Evolutionary conservation across 2,329 filamentous ascomycete genomes (phyloP).

Genomic region (Ilyonectria destructans): DNA sequence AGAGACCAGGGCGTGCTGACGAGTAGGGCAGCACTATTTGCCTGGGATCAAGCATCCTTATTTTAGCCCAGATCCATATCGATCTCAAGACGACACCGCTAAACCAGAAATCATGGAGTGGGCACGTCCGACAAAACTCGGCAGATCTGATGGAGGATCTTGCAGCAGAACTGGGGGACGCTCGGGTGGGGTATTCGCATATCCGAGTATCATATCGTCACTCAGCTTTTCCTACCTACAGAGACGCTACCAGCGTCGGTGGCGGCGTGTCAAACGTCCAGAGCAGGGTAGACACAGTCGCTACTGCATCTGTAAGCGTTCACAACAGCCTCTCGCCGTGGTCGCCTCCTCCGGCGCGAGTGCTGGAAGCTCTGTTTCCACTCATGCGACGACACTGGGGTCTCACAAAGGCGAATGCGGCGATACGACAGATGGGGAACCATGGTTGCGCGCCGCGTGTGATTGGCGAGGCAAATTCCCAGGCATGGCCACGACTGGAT

Average conservation of each 20-base stretch:
- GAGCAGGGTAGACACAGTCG: slow-evolving; percentile 69
- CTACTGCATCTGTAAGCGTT: slow-evolving; percentile 66
- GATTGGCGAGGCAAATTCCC: slow-evolving; percentile 3
- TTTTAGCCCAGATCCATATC: slow-evolving; percentile 65
- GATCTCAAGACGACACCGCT: slow-evolving; percentile 34
- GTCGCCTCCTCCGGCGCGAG: slow-evolving; percentile 62
- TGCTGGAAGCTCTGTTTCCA: slow-evolving; percentile 59
- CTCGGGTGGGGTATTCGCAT: slow-evolving; percentile 65
- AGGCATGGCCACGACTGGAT: slow-evolving; percentile 13
- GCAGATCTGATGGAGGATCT: slow-evolving; percentile 74
- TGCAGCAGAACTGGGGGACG: slow-evolving; percentile 69
- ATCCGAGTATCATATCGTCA: slow-evolving; percentile 70
- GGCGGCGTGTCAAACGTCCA: slow-evolving; percentile 59
- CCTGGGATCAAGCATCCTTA: slow-evolving; percentile 62
- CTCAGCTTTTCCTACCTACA: slow-evolving; percentile 66
- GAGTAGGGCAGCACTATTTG: slow-evolving; percentile 57
- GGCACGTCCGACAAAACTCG: slow-evolving; percentile 59
- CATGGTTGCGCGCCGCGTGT: slow-evolving; percentile 29
- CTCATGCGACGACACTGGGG: slow-evolving; percentile 68
- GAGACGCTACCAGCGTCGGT: slow-evolving; percentile 38
- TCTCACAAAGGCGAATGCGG: slow-evolving; percentile 59
- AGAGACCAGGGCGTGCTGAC: slow-evolving; percentile 28
- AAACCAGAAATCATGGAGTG: slow-evolving; percentile 40
- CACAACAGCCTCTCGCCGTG: slow-evolving; percentile 66
- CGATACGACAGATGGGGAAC: slow-evolving; percentile 56